Conservation (phyloP, 495 filamentous ascomycete genomes). For the Apiosordaria backusii region DNA sequence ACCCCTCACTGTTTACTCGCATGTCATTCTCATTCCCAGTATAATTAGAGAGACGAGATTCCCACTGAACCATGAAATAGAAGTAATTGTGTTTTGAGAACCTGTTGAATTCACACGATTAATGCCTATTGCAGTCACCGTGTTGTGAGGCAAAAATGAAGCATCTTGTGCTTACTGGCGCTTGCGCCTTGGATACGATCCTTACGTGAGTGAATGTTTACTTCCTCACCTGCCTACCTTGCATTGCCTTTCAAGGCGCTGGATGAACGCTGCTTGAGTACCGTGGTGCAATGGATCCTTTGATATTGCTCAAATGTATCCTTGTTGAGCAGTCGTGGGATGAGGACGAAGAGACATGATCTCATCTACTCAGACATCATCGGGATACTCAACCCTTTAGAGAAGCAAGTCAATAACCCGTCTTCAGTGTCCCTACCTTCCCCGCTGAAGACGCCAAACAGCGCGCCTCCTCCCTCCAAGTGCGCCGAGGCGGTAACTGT, state of each 20-base stretch:
- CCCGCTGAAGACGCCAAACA: constrained; percentile 69
- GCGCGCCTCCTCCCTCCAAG: constrained; percentile 55
- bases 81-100: background rate
- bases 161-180: constrained; percentile 59
- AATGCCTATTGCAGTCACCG: too few relatives aligned
- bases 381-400: background rate
- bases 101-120: too few relatives aligned
- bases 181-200: constrained; percentile 67
- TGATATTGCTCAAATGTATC: background rate
- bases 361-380: background rate
- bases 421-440: constrained; percentile 57
- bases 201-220: constrained; percentile 49
- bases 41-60: background rate
- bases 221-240: background rate
- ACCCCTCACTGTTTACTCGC: background rate
- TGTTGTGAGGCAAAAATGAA: constrained; percentile 23
- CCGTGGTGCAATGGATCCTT: background rate
- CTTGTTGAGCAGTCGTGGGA: background rate
- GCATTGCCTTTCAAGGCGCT: background rate
- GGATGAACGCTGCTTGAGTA: background rate
- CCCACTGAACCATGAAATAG: background rate
- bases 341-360: background rate
- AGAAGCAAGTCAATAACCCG: background rate
- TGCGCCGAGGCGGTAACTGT: constrained; percentile 68
- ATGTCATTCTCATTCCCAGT: background rate